These are phyloP conservation scores for Phallus indusiatus DNA, from an alignment of 768 basidiomycete genomes.

Conservation along the genomic window DNA sequence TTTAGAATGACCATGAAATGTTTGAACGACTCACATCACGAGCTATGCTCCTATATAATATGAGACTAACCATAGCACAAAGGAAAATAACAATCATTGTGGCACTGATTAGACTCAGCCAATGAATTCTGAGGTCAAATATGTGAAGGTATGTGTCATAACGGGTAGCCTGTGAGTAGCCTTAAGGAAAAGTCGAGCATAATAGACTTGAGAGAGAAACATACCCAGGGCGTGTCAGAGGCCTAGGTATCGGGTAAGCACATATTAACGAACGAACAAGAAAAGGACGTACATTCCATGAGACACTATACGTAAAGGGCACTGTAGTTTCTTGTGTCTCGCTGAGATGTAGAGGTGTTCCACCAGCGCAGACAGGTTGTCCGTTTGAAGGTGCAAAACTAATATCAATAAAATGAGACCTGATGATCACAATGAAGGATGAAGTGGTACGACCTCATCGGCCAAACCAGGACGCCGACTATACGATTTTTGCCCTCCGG, in stretches of 20 bases:
- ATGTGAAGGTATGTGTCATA: conserved; percentile 97
- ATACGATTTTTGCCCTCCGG: conserved; percentile 67
- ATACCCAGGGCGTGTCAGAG: conserved; percentile 80
- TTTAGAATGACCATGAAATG: conserved; percentile 1
- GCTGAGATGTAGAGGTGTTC: conserved; percentile 43
- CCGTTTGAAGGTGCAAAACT: conserved; percentile 59
- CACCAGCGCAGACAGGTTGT: conserved; percentile 41
- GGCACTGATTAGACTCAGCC: conserved; percentile 93
- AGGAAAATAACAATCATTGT: conserved; percentile 87
- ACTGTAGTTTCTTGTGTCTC: conserved; percentile 55
- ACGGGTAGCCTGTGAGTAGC: conserved; percentile 61
- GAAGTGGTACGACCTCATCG: conserved; percentile 28
- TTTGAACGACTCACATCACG: conserved; percentile 56
- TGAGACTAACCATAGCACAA: conserved; percentile 88
- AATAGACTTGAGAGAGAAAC: conserved; percentile 4
- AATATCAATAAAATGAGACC: neutral
- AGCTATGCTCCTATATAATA: conserved; percentile 75
- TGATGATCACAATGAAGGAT: neutral
- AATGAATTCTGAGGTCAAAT: conserved; percentile 90
- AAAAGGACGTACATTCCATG: conserved; percentile 60
- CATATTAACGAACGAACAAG: neutral
- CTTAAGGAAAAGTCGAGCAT: neutral
- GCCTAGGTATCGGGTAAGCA: conserved; percentile 32
- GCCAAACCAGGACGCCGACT: conserved; percentile 90
- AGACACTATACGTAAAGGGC: conserved; percentile 80